Conservation (phyloP, 495 filamentous ascomycete species). For the Talaromyces proteolyticus region DNA sequence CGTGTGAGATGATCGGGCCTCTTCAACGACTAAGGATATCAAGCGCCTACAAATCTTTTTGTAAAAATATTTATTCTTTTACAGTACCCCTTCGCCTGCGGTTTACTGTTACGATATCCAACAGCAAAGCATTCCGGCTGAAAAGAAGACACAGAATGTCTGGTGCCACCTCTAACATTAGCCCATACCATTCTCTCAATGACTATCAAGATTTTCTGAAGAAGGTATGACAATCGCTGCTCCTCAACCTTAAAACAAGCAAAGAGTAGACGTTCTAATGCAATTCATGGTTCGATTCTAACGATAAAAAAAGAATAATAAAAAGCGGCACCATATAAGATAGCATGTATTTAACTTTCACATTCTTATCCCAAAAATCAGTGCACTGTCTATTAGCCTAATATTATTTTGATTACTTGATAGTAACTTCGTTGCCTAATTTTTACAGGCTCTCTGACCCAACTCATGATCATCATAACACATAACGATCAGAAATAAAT, state of each 20-base stretch:
- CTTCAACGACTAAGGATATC: neutral
- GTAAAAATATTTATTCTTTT: neutral
- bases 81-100: neutral
- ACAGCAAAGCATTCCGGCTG: neutral
- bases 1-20: neutral
- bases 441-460: neutral
- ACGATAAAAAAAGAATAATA: neutral
- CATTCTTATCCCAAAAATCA: neutral
- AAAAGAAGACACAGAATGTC: neutral
- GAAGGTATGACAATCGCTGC: neutral
- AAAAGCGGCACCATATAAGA: neutral
- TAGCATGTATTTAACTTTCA: neutral
- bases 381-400: neutral
- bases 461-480: neutral
- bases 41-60: neutral
- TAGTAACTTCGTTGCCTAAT: neutral
- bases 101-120: neutral
- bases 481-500: neutral
- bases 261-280: neutral
- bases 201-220: neutral
- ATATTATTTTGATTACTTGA: neutral
- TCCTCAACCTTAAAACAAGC: neutral
- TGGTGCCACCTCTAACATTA: neutral
- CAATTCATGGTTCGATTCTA: neutral
- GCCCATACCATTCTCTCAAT: neutral